Evolutionary conservation across 805 yeast genomes (phyloP), one percentile per base, ranked within the genome.

Genomic region (Candida mattraensis): DNA sequence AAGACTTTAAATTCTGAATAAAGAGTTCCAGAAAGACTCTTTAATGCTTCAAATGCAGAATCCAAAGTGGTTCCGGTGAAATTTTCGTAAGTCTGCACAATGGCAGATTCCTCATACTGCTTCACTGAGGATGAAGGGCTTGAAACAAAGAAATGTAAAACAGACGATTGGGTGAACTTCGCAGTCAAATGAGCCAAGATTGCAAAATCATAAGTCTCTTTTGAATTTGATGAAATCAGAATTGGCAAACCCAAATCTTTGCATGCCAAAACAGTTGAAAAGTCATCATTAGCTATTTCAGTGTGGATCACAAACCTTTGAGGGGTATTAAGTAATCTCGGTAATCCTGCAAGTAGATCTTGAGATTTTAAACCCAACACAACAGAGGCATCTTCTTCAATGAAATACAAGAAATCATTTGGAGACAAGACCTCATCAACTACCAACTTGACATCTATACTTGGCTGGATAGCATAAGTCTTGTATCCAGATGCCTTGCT

Each of bases 191-290:
- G 74, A 2, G 94, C 76, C 17, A 79, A 72, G 28, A 75, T 60
- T 5, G 85, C 69, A 43, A 75, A 68, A 33, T 70, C 70, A 28
- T 67, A 60, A 7, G 82, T 67, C 43, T 82, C 87, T 20, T 64
- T 55, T 5, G 72, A 56, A 24, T 68, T 63, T 50, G 76, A 79
- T n/a, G 96, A 85, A 37, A 88, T 72, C 44, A 89, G 59, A 16
- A 83, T 67, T 5, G 78, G 72, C 48, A 70, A 73, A 11, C 78
- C 78, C 25, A 83, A 66, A 57, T 86, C 91, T 54, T 89, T 79
- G 48, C 84, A 67, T 6, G 87, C 73, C n/a, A 91, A 67, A 18
- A 87, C 73, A 11, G 75, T 64, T 18, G 84, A 77, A 61, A 69
- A 86, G 57, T 88, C 96, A 44, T 71, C 70, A 35, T 69, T 58